Percentiles rank a stretch among this genome's conserved stretches.
Evolutionary conservation across 768 basidiomycete species (phyloP).

Genomic region (Tricholoma terreum): DNA sequence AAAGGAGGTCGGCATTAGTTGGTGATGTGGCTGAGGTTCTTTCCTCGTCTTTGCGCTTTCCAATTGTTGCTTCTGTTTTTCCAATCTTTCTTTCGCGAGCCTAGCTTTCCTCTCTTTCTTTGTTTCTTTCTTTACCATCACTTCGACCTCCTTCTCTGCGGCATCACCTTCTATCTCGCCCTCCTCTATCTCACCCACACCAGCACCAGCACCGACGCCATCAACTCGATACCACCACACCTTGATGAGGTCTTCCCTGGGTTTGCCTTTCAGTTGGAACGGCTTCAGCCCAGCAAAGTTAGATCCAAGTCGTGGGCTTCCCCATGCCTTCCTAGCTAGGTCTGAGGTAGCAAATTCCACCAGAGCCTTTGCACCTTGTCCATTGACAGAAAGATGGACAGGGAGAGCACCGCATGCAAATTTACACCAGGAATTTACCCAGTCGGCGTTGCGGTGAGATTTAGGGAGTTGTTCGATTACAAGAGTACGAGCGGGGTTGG

Average conservation of each 20-base stretch:
- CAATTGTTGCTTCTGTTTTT: conserved; percentile 21
- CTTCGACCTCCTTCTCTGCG: conserved; percentile 19
- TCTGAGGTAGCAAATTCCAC: conserved; percentile 48
- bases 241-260: conserved; percentile 41
- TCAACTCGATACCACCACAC: conserved; percentile 51
- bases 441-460: conserved; percentile 39
- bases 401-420: conserved; percentile 35
- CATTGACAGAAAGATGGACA: conserved; percentile 40
- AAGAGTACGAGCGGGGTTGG: conserved; percentile 48
- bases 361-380: conserved; percentile 41
- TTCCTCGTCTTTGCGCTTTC: not conserved
- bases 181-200: conserved; percentile 47
- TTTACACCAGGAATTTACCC: conserved; percentile 42
- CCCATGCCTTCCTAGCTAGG: conserved; percentile 46
- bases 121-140: conserved; percentile 25
- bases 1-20: not conserved
- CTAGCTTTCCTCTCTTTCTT: conserved; percentile 30
- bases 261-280: conserved; percentile 40
- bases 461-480: conserved; percentile 59
- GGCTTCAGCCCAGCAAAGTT: conserved; percentile 26
- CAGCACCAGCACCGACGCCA: conserved; percentile 35
- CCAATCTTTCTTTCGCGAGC: conserved; percentile 15
- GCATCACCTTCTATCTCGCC: conserved; percentile 47
- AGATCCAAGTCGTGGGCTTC: conserved; percentile 43
- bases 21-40: not conserved